Evolutionary conservation across 805 yeast species (phyloP), one percentile per base, ranked within the genome.

Genomic region (Maudiozyma pseudohumilis): DNA sequence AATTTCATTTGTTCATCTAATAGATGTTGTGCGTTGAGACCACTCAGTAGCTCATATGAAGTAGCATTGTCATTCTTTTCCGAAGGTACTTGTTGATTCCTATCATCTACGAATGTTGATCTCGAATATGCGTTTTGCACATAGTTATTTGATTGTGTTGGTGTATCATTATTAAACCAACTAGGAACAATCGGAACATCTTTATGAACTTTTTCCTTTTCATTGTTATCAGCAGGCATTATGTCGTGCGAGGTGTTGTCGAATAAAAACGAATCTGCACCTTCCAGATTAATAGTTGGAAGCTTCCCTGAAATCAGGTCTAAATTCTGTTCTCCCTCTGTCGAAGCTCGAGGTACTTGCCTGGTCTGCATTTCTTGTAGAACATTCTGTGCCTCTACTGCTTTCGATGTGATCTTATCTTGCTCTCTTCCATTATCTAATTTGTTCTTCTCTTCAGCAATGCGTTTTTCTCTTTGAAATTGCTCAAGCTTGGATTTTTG

Each of bases 381-480:
- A 13, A 23, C 6, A 6, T 13, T 12, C 9, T 20, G 35, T n/a
- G 12, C 18, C 21, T 22, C 22, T 18, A 22, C 21, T n/a, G 32
- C 16, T 15, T 29, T 11, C 11, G 25, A 27, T 5, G 15, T 34
- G 5, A 30, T 28, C 10, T 39, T 25, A 23, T 51, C 41, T 29
- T 49, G 48, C 34, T 60, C 63, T 33, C 60, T 44, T 21, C 56
- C 52, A 19, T 56, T 48, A 26, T 74, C 77, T 37, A 53, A 47
- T 40, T 39, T 69, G 68, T 2, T 75, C 19, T 28, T 10, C 18
- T 18, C 19, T 12, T 40, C 39, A 9, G 33, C 32, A 9, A 22
- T 12, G 2, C 15, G 8, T 27, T 32, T 32, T 20, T 34, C 25
- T 13, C 24, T 29, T 28, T 36, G 36, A 25, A 22, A 34, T 32